Evolutionary conservation across 805 yeast species (phyloP), one percentile per base, ranked within the genome.

Genomic region (Lipomyces sp.): DNA sequence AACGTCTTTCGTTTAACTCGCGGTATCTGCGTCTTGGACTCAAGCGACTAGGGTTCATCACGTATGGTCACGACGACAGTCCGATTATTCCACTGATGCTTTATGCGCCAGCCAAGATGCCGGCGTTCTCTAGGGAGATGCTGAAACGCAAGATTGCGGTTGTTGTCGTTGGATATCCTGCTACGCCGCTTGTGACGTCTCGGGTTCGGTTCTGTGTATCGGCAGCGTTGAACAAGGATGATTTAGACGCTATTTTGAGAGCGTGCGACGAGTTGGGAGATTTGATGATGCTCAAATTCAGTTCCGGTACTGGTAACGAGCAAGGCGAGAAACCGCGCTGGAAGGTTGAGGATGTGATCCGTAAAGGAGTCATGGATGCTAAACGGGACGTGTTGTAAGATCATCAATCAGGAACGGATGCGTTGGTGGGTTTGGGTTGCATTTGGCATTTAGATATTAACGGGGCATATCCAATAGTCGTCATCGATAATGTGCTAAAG

Each of bases 101-200:
- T 69, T 95, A 89, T 76, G 86, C 91, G 62, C 99, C 99, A 32
- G 87, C 96, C 35, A 94, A 93, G 77, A 92, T 95, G 96, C 96
- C 97, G 33, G 92, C 94, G 0, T 86, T 92, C 69, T 89, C 97
- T 57, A 85, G 97, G 77, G 85, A 86, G 84, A 84, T 94, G 83
- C 85, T 89, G 73, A 86, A 85, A 70, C 82, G 86, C 78, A 90
- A 90, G 62, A 88, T 95, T 67, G 99, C 99, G 2, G 93, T 94
- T 59, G 99, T 95, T 45, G 88, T 94, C 70, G 98, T 94, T 55
- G 97, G 98, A 48, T 95, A 95, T 77, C 99, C 99, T 10, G 99
- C 99, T 0, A 94, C 98, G 0, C 97, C 97, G 45, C 83, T 95
- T 71, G 87, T 91, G 54, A 86, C 92, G 48, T 90, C 97, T 4